Percentiles rank a stretch among this genome's conserved stretches.
Conservation (phyloP, 176 grass and related monocot species). For the Eleusine indica region DNA sequence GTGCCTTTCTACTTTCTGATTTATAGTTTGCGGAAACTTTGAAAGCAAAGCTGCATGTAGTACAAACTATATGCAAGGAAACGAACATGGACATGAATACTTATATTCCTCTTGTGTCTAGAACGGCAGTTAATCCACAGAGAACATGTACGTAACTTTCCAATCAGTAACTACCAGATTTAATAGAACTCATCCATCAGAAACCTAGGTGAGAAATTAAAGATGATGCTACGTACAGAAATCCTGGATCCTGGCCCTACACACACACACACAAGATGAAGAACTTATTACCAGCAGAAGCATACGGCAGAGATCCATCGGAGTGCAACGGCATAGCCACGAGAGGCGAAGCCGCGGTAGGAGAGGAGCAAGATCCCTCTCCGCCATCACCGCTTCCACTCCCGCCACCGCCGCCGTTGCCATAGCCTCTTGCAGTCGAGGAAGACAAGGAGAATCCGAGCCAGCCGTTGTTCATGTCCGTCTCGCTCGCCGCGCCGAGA, state of each 20-base stretch:
- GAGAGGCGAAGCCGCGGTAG: constrained; percentile 25
- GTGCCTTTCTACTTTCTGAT: background rate
- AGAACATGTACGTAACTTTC: background rate
- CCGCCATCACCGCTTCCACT: constrained; percentile 2
- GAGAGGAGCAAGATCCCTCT: constrained; percentile 45
- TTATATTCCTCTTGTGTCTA: background rate
- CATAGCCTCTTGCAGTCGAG: constrained; percentile 29
- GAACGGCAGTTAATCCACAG: background rate
- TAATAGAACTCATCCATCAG: background rate
- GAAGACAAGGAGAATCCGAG: constrained; percentile 74
- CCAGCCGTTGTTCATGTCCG: constrained; percentile 75
- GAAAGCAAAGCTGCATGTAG: background rate
- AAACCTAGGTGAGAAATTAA: background rate
- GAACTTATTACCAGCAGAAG: constrained; percentile 12
- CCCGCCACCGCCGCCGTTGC: constrained; percentile 23
- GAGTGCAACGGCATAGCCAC: constrained; percentile 47
- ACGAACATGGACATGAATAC: background rate
- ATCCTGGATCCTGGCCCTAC: background rate
- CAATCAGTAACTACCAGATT: too few relatives aligned
- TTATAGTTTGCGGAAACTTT: background rate
- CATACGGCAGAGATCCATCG: constrained; percentile 44
- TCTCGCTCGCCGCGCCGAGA: background rate
- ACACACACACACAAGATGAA: background rate
- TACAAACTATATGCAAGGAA: background rate
- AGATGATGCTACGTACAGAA: background rate